These are phyloP conservation scores for Plantago coronopus DNA, from an alignment of 305 asterid species.

Conservation along the genomic window DNA sequence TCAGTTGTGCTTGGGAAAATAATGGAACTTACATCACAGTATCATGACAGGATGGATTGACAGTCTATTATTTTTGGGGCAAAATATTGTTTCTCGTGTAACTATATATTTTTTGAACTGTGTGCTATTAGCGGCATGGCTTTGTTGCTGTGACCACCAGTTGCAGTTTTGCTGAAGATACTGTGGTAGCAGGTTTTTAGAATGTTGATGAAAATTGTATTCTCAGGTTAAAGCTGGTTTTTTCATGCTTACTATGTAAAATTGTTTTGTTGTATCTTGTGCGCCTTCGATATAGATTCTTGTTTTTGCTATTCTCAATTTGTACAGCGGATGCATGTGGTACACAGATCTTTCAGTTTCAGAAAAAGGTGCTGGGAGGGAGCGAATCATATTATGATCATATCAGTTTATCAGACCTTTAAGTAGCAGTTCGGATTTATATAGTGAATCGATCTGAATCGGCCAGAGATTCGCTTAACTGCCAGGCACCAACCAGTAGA, in stretches of 20 bases:
- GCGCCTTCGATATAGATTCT: not conserved
- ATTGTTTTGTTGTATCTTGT: not conserved
- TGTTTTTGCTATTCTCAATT: not conserved
- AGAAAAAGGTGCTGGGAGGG: no score
- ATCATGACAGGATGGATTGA: constrained; percentile 11
- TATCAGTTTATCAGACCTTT: no score
- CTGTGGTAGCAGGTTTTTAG: constrained; percentile 9
- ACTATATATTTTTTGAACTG: constrained; percentile 10
- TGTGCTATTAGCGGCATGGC: not conserved
- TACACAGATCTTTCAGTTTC: no score
- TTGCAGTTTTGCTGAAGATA: constrained; percentile 27
- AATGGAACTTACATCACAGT: constrained; percentile 2
- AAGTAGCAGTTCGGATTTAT: no score
- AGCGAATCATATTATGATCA: no score
- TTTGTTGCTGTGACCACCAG: constrained; percentile 4
- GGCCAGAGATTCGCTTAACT: no score
- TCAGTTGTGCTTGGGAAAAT: constrained; percentile 7
- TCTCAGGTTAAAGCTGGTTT: no score
- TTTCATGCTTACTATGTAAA: no score
- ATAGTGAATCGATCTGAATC: no score
- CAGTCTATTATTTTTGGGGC: constrained; percentile 14
- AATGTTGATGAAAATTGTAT: no score
- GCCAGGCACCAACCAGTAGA: no score
- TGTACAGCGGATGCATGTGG: no score
- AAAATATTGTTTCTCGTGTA: constrained; percentile 17